These are phyloP conservation scores for Podaxis pistillaris DNA, from an alignment of 768 basidiomycete genomes.

Conservation along the genomic window DNA sequence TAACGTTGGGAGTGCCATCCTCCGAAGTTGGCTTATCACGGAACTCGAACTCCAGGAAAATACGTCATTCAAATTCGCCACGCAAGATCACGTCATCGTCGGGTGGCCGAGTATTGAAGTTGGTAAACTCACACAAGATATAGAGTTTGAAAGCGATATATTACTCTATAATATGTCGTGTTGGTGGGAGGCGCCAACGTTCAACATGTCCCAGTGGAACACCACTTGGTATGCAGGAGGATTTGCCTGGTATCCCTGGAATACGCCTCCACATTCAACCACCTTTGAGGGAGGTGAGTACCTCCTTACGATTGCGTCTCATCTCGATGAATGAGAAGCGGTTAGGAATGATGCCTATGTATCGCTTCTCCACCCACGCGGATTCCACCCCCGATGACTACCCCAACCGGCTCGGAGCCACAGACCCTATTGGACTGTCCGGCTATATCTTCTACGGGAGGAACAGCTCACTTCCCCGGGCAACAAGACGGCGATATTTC, in stretches of 20 bases:
- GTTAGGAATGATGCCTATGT: not conserved
- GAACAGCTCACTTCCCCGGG: not conserved
- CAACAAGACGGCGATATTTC: not conserved
- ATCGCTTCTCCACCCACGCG: not conserved
- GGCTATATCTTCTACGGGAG: not conserved
- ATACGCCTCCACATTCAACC: not conserved
- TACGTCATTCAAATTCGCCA: not conserved
- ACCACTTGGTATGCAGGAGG: not conserved
- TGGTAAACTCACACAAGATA: not conserved
- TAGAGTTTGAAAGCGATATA: not conserved
- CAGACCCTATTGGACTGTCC: not conserved
- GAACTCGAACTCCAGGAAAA: not conserved
- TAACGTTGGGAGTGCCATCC: not conserved
- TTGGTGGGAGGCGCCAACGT: not conserved
- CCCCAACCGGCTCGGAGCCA: not conserved
- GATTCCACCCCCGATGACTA: not conserved
- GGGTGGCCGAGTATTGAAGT: not conserved
- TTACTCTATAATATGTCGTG: not conserved
- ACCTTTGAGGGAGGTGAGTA: not conserved
- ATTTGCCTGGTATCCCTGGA: not conserved
- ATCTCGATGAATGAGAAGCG: not conserved
- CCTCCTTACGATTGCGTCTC: not conserved
- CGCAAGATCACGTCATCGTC: not conserved
- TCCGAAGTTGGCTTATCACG: not conserved
- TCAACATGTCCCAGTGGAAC: not conserved